These are phyloP conservation scores for Athelia sp. DNA, from an alignment of 1,284 basidiomycete species.

Conservation along the genomic window DNA sequence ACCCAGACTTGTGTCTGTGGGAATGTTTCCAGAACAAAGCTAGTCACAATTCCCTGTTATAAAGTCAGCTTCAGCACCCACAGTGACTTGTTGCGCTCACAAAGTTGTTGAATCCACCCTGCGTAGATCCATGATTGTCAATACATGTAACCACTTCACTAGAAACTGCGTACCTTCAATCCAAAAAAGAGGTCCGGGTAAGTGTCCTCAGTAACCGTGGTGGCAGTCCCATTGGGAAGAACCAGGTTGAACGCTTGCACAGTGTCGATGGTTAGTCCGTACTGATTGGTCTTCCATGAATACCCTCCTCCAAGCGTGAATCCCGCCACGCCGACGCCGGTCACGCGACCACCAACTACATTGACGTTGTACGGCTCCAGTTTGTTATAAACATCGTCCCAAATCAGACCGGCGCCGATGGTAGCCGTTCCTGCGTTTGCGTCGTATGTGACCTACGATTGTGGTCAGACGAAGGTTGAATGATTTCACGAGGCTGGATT, in stretches of 20 bases:
- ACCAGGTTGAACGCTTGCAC: conserved; percentile 43
- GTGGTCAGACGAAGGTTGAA: neutral
- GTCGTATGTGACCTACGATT: conserved; percentile 33
- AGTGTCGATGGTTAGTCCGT: conserved; percentile 47
- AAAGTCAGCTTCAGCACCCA: neutral
- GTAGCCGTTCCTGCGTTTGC: conserved; percentile 30
- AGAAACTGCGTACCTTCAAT: conserved; percentile 28
- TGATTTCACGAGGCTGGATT: neutral
- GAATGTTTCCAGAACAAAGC: conserved; percentile 47
- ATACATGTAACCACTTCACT: neutral
- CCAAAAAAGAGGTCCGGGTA: conserved; percentile 43
- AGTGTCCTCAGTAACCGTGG: conserved; percentile 29
- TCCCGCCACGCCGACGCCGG: conserved; percentile 51
- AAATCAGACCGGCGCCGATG: conserved; percentile 48
- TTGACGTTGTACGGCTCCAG: conserved; percentile 40
- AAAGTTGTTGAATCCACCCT: conserved; percentile 62
- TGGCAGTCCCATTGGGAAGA: conserved; percentile 38
- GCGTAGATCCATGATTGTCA: neutral
- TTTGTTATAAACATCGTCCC: conserved; percentile 53
- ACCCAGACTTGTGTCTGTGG: conserved; percentile 60
- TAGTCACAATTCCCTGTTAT: conserved; percentile 54
- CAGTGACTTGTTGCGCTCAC: too few species aligned
- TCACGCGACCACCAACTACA: conserved; percentile 48
- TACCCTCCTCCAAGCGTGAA: conserved; percentile 56
- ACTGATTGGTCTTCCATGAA: conserved; percentile 48